A percentile compares a stretch with the other conserved stretches of the same genome.
These are phyloP conservation scores for Mucor ambiguus DNA, from an alignment of 371 early-diverging fungal species.

Conservation along the genomic window DNA sequence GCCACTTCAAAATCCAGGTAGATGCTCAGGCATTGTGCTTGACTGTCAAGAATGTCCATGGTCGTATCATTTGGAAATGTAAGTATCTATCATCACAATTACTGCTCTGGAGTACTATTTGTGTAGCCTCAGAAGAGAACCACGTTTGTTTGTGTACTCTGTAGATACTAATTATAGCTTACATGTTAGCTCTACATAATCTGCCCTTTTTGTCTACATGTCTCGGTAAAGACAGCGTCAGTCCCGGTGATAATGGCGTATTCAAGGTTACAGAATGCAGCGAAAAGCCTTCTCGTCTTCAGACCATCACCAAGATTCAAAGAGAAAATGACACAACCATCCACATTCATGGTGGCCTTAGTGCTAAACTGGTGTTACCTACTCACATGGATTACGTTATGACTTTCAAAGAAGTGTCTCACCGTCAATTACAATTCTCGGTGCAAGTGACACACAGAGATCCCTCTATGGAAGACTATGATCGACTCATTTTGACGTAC, in stretches of 20 bases:
- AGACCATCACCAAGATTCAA: conserved; percentile 41
- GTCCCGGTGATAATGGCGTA: conserved; percentile 21
- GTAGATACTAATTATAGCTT: background rate
- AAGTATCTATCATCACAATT: conserved; percentile 6
- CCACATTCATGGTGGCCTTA: conserved; percentile 38
- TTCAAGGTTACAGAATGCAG: conserved; percentile 40
- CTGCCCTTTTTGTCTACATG: conserved; percentile 42
- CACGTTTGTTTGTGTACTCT: conserved; percentile 12
- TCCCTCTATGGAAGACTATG: conserved; percentile 30
- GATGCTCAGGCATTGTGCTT: conserved; percentile 26
- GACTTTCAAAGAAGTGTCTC: conserved; percentile 33
- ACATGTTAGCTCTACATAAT: conserved; percentile 38
- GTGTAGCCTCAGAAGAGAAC: conserved; percentile 1
- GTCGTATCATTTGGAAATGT: conserved; percentile 35
- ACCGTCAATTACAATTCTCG: conserved; percentile 37
- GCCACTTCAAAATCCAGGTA: conserved; percentile 26
- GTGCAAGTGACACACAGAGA: conserved; percentile 30
- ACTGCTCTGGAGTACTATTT: background rate
- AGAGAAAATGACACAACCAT: conserved; percentile 15
- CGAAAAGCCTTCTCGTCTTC: conserved; percentile 35
- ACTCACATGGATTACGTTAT: conserved; percentile 34
- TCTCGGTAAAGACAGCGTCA: conserved; percentile 34
- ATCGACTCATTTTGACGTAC: conserved; percentile 31
- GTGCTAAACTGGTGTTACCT: conserved; percentile 33
- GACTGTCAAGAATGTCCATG: conserved; percentile 23